Base-by-base conservation (phyloP, 176 grass and related monocot genomes). In the Eleusine coracana region DNA sequence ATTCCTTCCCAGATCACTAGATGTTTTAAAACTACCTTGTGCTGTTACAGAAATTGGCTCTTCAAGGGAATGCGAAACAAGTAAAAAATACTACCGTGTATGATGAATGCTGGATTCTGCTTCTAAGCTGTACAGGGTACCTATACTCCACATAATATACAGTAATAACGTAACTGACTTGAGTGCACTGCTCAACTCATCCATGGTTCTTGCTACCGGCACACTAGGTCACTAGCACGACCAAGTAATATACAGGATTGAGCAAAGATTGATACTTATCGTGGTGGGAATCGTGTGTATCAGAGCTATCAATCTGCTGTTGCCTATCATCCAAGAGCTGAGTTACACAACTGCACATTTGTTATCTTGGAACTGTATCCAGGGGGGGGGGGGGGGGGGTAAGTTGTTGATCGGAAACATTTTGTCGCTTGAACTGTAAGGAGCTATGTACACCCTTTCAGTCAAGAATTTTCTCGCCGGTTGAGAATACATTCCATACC, bases 401-500 rank as follows among this genome's bases (percentile, higher is more conserved):
- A 58, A 74, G 39, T 79, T 58, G 49, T 68, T 7, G 12, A 63
- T 20, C 34, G 7, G 17, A 28, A 17, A 76, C 36, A 21, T 41
- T 17, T 61, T 75, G 52, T 61, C 76, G 25, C 67, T 80, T 40
- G 23, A 60, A 73, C 11, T 17, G 40, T 77, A 78, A 83, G 61
- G 61, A 42, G 29, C 68, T 90, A 63, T 86, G 76, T 50, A 82
- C 56, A 79, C 12, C 7, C 25, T 81, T 98, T 98, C 89, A 98
- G 73, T 98, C 93, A 38, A 98, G 74, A 63, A 98, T 95, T 87
- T 95, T 98, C 68, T 98, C 96, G 4, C 96, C 96, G 0, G 92
- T 95, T 18, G 96, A 93, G 80, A 98, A 98, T 62, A 95, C 67
- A 68, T 98, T 98, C 92, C 96, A 95, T 51, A 95, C 89, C 71